Base-by-base conservation (phyloP, 345 rosid species). In the Linum tenue region DNA sequence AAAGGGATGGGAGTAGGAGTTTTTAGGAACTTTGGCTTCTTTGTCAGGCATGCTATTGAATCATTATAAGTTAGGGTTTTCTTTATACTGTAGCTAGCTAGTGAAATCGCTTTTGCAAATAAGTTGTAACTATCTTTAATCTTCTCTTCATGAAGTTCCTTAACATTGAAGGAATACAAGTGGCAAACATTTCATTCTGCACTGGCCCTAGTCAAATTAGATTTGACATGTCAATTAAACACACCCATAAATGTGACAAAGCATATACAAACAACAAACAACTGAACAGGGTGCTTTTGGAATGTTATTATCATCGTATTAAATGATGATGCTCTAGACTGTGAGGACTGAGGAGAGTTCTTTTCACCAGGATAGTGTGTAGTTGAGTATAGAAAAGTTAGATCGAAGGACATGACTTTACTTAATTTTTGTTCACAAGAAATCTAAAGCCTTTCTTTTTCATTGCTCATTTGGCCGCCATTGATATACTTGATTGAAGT, bases 21-120 rank as follows among this genome's bases (percentile, higher is more conserved):
- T 44, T 44, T 44, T 5, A 48, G 53, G 53, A 48, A 9, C 53
- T 48, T 12, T 48, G 11, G 3, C 14, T 48, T 48, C 14, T 9
- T 9, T 9, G 53, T 48, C 53, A 6, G 53, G 15, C 51, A 7
- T 2, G 7, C 51, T 14, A 48, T 1, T 48, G 53, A 48, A 48
- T 48, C 53, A 15, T 48, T 12, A 31, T 7, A 58, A 63, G 74
- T 59, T 72, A 4, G 48, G 39, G 60, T 53, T 16, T 57, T 35
- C 2, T 60, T 12, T 22, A 40, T 9, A 11, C 22, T 4, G 7
- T 36, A n/a, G 17, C 3, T 38, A 7, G 61, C 0, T 48, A 9
- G 11, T 48, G 9, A 48, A 48, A 48, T 48, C 9, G 14, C 9
- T 48, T 12, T 48, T 48, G 53, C 11, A 15, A 48, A 48, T 48